Evolutionary conservation across 2,329 filamentous ascomycete genomes (phyloP).

Genomic region (Amphichorda felina): DNA sequence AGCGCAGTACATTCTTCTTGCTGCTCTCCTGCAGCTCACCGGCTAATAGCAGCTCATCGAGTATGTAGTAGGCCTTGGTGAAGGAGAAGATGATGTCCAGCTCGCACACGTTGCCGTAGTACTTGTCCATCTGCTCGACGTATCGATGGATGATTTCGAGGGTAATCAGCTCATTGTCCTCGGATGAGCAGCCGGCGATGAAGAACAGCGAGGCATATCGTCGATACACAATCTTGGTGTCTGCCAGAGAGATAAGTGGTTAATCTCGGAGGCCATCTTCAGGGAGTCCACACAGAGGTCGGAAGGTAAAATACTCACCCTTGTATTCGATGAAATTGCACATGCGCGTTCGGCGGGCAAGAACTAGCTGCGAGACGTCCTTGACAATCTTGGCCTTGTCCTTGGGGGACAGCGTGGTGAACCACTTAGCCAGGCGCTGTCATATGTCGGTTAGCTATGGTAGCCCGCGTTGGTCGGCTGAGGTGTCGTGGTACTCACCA

Average conservation of each 20-base stretch:
- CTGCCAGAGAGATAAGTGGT: conserved; percentile 32
- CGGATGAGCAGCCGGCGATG: conserved; percentile 93
- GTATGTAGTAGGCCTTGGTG: conserved; percentile 98
- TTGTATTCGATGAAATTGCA: conserved; percentile 99
- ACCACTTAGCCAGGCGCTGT: conserved; percentile 99
- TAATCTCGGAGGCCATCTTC: no score
- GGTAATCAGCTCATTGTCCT: conserved; percentile 95
- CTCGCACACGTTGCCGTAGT: conserved; percentile 99
- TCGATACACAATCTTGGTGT: conserved; percentile 97
- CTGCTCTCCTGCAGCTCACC: conserved; percentile 98
- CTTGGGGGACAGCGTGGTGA: conserved; percentile 91
- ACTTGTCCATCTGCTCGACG: conserved; percentile 99
- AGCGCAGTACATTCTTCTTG: conserved; percentile 95
- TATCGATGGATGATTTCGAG: conserved; percentile 99
- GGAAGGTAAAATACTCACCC: no score
- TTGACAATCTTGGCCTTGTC: conserved; percentile 99
- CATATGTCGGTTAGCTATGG: conserved; percentile 6
- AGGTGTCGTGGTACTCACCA: conserved; percentile 52
- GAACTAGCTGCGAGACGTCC: conserved; percentile 94
- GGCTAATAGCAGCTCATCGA: conserved; percentile 89
- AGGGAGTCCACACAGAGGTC: no score
- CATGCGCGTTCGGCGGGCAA: conserved; percentile 94
- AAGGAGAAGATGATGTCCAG: conserved; percentile 99
- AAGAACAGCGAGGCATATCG: conserved; percentile 99
- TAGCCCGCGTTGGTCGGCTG: no score